Evolutionary conservation across 805 yeast genomes (phyloP).

Genomic region (Groenewaldozyma salmanticensis): DNA sequence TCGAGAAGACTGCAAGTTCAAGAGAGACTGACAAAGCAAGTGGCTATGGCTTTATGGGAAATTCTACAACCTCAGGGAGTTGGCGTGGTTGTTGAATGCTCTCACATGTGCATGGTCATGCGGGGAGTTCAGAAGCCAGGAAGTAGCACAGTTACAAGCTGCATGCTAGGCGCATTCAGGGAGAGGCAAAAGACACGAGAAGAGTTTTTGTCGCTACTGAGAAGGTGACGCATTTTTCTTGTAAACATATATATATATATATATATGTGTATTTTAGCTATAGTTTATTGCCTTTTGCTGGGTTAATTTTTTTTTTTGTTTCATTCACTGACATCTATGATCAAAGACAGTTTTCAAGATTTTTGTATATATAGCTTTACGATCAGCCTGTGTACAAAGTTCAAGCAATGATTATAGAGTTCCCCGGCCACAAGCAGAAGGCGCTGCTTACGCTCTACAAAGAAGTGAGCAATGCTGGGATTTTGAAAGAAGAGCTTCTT

Average conservation of each 20-base stretch:
- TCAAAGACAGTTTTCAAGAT: too few species aligned
- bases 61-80: constrained; percentile 92
- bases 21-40: constrained; percentile 92
- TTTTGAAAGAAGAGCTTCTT: constrained; percentile 37
- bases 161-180: constrained; percentile 95
- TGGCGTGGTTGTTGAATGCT: constrained; percentile 95
- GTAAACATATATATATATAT: constrained; percentile 3
- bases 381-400: too few species aligned
- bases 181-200: constrained; percentile 92
- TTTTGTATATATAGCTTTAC: too few species aligned
- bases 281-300: too few species aligned
- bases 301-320: too few species aligned
- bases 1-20: constrained; percentile 95
- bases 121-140: constrained; percentile 96
- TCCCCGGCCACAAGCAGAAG: constrained; percentile 13
- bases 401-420: neutral
- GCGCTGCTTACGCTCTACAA: constrained; percentile 37
- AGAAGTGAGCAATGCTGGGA: constrained; percentile 35
- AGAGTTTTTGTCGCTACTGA: constrained; percentile 74
- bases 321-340: too few species aligned
- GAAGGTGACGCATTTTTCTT: neutral
- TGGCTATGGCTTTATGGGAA: constrained; percentile 90
- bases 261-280: too few species aligned
- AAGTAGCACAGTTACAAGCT: constrained; percentile 84
- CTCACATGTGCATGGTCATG: constrained; percentile 99